These are phyloP conservation scores for Cinnamomum micranthum DNA, from an alignment of 164 flowering plant species.

Conservation along the genomic window DNA sequence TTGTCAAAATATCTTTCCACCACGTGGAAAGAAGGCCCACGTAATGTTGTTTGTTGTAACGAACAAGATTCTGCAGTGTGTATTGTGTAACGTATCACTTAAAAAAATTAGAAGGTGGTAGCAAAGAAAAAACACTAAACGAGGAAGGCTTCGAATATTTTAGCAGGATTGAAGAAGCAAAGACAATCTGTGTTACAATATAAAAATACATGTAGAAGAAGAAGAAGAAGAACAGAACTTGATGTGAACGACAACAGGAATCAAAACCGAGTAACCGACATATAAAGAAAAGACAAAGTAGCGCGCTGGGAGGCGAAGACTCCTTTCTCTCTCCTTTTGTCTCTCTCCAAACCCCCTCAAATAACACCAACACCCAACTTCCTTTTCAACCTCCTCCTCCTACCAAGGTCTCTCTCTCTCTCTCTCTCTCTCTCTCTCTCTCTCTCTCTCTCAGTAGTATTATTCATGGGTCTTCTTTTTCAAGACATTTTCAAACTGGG, in stretches of 20 bases:
- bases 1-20: too few species aligned
- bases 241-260: conserved; percentile 18
- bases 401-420: neutral
- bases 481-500: too few species aligned
- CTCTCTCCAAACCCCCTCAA: neutral
- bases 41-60: too few species aligned
- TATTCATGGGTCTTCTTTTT: too few species aligned
- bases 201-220: too few species aligned
- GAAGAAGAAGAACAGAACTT: conserved; percentile 8
- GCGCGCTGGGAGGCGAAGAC: conserved; percentile 3
- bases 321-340: neutral
- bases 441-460: neutral
- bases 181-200: too few species aligned
- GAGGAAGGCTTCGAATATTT: conserved; percentile 18
- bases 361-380: neutral
- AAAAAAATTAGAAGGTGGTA: neutral
- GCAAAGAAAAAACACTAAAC: neutral
- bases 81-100: too few species aligned
- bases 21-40: too few species aligned
- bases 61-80: too few species aligned
- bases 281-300: neutral
- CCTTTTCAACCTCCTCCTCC: neutral
- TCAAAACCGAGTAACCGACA: neutral
- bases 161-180: neutral
- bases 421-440: neutral